These are phyloP conservation scores for Pseudocercospora macadamiae DNA, from an alignment of 2,329 filamentous ascomycete genomes.

Conservation along the genomic window DNA sequence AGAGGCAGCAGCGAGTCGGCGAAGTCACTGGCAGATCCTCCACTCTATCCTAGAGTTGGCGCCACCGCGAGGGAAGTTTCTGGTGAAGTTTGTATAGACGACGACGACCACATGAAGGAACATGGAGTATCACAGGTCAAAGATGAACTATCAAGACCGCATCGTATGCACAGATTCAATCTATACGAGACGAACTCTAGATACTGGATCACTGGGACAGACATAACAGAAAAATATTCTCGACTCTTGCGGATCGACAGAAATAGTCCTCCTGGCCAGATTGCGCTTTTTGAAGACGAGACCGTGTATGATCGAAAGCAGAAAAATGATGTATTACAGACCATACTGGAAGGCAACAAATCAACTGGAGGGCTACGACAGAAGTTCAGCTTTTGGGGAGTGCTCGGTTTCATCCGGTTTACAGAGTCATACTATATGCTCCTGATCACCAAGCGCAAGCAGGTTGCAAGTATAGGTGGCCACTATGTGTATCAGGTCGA, in stretches of 20 bases:
- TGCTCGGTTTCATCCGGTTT: slow-evolving; percentile 93
- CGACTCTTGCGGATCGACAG: slow-evolving; percentile 94
- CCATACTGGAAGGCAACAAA: slow-evolving; percentile 94
- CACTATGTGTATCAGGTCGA: slow-evolving; percentile 97
- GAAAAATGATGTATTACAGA: slow-evolving; percentile 89
- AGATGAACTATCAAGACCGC: slow-evolving; percentile 25
- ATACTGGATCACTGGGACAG: slow-evolving; percentile 92
- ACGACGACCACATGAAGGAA: slow-evolving; percentile 28
- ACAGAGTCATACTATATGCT: slow-evolving; percentile 98
- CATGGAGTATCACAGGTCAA: slow-evolving; percentile 20
- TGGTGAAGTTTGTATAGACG: slow-evolving; percentile 27
- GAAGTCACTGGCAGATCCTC: slow-evolving; percentile 26
- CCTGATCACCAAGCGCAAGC: slow-evolving; percentile 91
- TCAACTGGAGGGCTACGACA: slow-evolving; percentile 86
- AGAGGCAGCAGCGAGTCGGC: slow-evolving; percentile 19
- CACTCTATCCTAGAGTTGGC: slow-evolving; percentile 32
- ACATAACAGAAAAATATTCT: slow-evolving; percentile 85
- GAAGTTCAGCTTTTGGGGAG: slow-evolving; percentile 87
- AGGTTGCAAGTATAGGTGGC: slow-evolving; percentile 92
- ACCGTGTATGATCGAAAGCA: slow-evolving; percentile 91
- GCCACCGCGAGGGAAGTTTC: slow-evolving; percentile 33
- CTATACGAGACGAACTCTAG: slow-evolving; percentile 91
- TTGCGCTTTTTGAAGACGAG: slow-evolving; percentile 89
- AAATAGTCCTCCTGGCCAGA: slow-evolving; percentile 74
- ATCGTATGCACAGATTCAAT: slow-evolving; percentile 90